Conservation (phyloP, 805 yeast genomes). For the Candida khao-thaluensis region DNA sequence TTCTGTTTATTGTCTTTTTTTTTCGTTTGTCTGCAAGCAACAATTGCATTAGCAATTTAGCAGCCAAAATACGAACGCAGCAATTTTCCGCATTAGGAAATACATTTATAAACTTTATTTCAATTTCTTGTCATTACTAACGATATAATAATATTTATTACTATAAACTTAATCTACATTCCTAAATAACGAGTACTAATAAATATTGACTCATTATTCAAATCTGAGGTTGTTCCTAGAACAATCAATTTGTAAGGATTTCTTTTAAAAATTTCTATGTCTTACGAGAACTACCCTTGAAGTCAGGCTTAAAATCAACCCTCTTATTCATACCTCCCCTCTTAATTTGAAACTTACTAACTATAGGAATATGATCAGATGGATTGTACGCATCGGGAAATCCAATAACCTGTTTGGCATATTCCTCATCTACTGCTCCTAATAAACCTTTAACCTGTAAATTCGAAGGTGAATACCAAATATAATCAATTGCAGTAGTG, state of each 20-base stretch:
- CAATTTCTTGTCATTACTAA: too few species aligned
- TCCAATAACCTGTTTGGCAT: conserved; percentile 76
- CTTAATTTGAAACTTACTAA: conserved; percentile 72
- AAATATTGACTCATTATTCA: too few species aligned
- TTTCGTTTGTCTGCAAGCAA: too few species aligned
- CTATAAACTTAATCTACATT: too few species aligned
- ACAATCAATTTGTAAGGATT: too few species aligned
- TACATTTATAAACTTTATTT: too few species aligned
- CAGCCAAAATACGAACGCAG: conserved; percentile 1
- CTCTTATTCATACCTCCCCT: conserved; percentile 37
- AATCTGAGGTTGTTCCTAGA: too few species aligned
- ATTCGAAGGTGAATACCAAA: conserved; percentile 87
- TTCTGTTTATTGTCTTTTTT: not conserved
- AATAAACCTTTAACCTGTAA: conserved; percentile 81
- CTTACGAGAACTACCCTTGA: conserved; percentile 43
- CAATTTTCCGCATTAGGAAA: not conserved
- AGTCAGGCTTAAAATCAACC: conserved; percentile 47
- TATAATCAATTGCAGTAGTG: conserved; percentile 90
- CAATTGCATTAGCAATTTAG: conserved; percentile 1
- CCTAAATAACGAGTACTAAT: too few species aligned
- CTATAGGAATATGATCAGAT: conserved; percentile 89
- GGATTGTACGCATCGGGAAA: conserved; percentile 94
- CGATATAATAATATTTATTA: too few species aligned
- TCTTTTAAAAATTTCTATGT: too few species aligned
- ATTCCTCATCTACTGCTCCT: conserved; percentile 80